Conservation (phyloP, 2,329 filamentous ascomycete species). For the Xylaria digitata region DNA sequence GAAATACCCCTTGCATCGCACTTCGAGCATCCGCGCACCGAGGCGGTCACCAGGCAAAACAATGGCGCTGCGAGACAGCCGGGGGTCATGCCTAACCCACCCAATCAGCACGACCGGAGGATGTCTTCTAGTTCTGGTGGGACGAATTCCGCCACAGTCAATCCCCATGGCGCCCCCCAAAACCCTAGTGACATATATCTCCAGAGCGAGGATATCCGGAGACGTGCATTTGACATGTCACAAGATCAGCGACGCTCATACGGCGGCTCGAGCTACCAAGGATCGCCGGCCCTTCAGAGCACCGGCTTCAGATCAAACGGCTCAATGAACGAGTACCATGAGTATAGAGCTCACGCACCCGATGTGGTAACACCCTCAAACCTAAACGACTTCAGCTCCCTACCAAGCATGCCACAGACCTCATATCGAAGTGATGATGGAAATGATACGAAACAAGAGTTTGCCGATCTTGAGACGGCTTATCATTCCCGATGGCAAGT, state of each 20-base stretch:
- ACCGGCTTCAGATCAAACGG: slow-evolving; percentile 41
- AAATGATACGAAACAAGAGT: slow-evolving; percentile 24
- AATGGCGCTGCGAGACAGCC: slow-evolving; percentile 34
- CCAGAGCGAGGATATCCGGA: slow-evolving; percentile 49
- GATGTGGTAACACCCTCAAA: slow-evolving; percentile 35
- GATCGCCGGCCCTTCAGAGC: slow-evolving; percentile 34
- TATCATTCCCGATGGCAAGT: slow-evolving; percentile 49
- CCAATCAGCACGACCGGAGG: slow-evolving; percentile 39
- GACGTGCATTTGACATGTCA: slow-evolving; percentile 40
- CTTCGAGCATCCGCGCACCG: slow-evolving; percentile 31
- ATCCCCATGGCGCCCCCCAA: slow-evolving; percentile 51
- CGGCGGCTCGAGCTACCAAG: slow-evolving; percentile 36
- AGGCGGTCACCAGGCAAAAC: slow-evolving; percentile 35
- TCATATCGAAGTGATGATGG: slow-evolving; percentile 33
- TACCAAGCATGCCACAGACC: slow-evolving; percentile 32
- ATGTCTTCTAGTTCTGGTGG: slow-evolving; percentile 38
- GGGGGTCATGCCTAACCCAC: slow-evolving; percentile 30
- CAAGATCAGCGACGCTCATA: slow-evolving; percentile 39
- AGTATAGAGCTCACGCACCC: slow-evolving; percentile 32
- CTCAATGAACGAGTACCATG: slow-evolving; percentile 40
- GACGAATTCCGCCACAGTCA: slow-evolving; percentile 39
- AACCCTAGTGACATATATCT: slow-evolving; percentile 51
- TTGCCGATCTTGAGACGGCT: slow-evolving; percentile 38
- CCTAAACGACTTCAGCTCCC: slow-evolving; percentile 32
- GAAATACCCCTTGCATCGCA: slow-evolving; percentile 39